Base-by-base conservation (phyloP, 75 land plant genomes). In the Picea sitchensis region DNA sequence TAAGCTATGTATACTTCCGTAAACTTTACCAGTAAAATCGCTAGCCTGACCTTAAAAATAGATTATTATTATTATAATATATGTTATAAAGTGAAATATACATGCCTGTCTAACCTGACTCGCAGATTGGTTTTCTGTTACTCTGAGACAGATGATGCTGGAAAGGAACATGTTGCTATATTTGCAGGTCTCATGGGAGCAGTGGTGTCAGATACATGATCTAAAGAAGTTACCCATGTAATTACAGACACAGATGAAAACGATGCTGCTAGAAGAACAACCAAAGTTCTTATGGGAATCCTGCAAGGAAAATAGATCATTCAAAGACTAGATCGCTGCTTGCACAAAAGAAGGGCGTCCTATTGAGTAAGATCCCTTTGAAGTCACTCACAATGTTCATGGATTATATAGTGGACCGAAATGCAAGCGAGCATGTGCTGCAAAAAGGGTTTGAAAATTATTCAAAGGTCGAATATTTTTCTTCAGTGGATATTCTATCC, bases 291-390 rank as follows among this genome's bases (percentile, higher is more conserved):
- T 79, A 89, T 87, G 91, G 98, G 87, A 3, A 89, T 87, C 78
- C 73, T 92, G 65, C 88, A 91, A 79, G 98, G 98, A 57, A 92
- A 89, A 80, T 95, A 95, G 98, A 92, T 95, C 44, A 12, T 95
- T 58, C 56, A 74, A 80, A 61, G 85, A 92, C 12, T 95, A 94
- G 97, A 76, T 94, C 7, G 84, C 78, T 36, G 91, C 87, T 2
- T 92, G 95, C 83, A 71, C 86, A 72, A 30, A 86, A 36, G 82
- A 77, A 13, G 81, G 79, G 80, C 38, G 83, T 38, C 80, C 72
- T 13, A 91, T 94, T 34, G 61, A 86, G 75, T 94, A 94, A 76
- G 84, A 86, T 60, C 67, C 63, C 36, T 92, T 65, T 86, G 92
- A 90, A 76, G 79, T 92, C 59, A 77, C 11, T 20, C n/a, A 61